Conservation (phyloP, 2,329 filamentous ascomycete genomes). For the Tolypocladium amazonense region DNA sequence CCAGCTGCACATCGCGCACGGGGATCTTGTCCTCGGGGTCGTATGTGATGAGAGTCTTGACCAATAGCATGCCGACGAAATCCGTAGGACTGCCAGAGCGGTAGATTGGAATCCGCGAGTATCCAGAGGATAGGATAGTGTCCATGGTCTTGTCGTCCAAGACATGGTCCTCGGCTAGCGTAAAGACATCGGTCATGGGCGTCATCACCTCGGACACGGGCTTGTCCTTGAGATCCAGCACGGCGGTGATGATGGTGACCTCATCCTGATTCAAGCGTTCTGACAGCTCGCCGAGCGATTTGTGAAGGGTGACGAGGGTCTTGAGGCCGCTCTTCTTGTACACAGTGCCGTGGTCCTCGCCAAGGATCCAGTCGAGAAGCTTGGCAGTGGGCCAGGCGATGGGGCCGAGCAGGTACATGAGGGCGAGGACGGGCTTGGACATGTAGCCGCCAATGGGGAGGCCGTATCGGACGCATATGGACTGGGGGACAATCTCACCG, state of each 20-base stretch:
- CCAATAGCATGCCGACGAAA: conserved; percentile 94
- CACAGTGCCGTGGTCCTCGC: conserved; percentile 88
- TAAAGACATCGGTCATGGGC: conserved; percentile 94
- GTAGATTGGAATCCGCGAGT: conserved; percentile 92
- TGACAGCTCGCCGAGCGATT: conserved; percentile 74
- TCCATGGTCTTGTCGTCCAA: conserved; percentile 94
- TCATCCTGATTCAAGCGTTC: conserved; percentile 94
- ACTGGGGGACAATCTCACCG: conserved; percentile 92
- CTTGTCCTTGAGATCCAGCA: conserved; percentile 93
- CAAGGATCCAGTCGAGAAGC: conserved; percentile 83
- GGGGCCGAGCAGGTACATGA: conserved; percentile 90
- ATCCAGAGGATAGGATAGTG: conserved; percentile 81
- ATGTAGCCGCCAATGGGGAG: conserved; percentile 91
- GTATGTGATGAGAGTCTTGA: conserved; percentile 98
- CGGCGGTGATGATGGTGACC: conserved; percentile 96
- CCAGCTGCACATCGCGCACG: conserved; percentile 83
- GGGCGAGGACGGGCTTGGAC: conserved; percentile 70
- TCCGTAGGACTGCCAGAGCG: conserved; percentile 73
- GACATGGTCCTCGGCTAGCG: conserved; percentile 88
- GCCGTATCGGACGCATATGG: conserved; percentile 90
- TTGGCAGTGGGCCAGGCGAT: conserved; percentile 93
- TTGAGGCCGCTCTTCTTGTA: conserved; percentile 99
- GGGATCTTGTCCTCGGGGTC: conserved; percentile 85
- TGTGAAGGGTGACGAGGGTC: conserved; percentile 89
- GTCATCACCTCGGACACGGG: conserved; percentile 95